These are phyloP conservation scores for Microbotryomycetes sp. DNA, from an alignment of 1,284 basidiomycete species.

Conservation along the genomic window DNA sequence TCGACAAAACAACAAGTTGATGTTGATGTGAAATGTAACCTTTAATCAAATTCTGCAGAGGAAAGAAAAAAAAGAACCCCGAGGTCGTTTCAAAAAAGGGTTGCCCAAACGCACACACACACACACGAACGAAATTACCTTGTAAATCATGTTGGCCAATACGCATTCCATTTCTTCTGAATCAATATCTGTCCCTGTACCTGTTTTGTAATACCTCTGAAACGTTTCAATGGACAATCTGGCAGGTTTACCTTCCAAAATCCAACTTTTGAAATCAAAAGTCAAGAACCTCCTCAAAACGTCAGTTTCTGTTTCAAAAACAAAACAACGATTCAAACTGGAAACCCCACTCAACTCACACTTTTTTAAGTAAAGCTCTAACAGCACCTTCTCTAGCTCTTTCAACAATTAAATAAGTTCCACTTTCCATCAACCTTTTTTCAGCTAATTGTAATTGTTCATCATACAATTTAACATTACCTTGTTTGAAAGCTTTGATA, in stretches of 20 bases:
- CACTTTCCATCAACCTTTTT: slow-evolving; percentile 71
- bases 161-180: slow-evolving; percentile 86
- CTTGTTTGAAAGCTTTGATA: slow-evolving; percentile 63
- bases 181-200: slow-evolving; percentile 39
- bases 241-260: slow-evolving; percentile 60
- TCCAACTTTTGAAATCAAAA: slow-evolving; percentile 72
- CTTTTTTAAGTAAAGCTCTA: slow-evolving; percentile 73
- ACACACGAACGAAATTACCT: slow-evolving; percentile 43
- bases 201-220: slow-evolving; percentile 44
- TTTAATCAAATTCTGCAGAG: slow-evolving; percentile 63
- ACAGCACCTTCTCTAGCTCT: slow-evolving; percentile 79
- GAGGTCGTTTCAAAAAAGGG: too few species aligned
- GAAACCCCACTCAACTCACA: too few species aligned
- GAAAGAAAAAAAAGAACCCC: neutral
- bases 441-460: slow-evolving; percentile 57
- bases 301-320: too few species aligned
- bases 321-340: too few species aligned
- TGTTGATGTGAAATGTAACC: slow-evolving; percentile 96
- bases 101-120: neutral
- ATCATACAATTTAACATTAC: slow-evolving; percentile 77
- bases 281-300: too few species aligned
- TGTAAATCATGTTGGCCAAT: slow-evolving; percentile 88
- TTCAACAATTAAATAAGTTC: slow-evolving; percentile 79
- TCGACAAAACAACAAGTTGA: slow-evolving; percentile 81
- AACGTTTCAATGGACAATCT: slow-evolving; percentile 73